Evolutionary conservation across 2,329 filamentous ascomycete genomes (phyloP).

Genomic region (Nemania abortiva): DNA sequence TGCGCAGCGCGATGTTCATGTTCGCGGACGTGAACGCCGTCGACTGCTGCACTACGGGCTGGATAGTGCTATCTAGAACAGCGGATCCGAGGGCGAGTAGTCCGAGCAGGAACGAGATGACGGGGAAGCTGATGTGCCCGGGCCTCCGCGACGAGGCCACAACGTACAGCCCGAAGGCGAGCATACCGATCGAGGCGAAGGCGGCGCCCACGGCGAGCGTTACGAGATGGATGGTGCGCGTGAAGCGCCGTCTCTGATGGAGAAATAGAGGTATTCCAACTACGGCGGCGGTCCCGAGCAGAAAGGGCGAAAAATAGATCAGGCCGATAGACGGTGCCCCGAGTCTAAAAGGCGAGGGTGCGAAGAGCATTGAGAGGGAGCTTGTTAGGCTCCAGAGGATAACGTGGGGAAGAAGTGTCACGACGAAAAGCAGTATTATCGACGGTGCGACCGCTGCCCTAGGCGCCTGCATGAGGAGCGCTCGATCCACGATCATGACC

Average conservation of each 20-base stretch:
- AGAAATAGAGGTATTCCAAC: slow-evolving; percentile 52
- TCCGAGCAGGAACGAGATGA: slow-evolving; percentile 60
- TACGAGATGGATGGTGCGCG: slow-evolving; percentile 50
- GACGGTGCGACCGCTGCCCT: slow-evolving; percentile 64
- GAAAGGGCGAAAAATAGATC: slow-evolving; percentile 60
- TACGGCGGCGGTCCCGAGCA: slow-evolving; percentile 55
- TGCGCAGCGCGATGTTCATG: slow-evolving; percentile 59
- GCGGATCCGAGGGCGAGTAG: slow-evolving; percentile 60
- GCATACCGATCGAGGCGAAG: slow-evolving; percentile 57
- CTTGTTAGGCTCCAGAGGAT: slow-evolving; percentile 61
- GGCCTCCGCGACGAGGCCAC: slow-evolving; percentile 40
- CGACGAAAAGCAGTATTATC: slow-evolving; percentile 59
- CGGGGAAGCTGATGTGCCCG: slow-evolving; percentile 52
- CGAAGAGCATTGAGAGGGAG: slow-evolving; percentile 62
- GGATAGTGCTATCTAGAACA: slow-evolving; percentile 56
- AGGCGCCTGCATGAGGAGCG: slow-evolving; percentile 58
- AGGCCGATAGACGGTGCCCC: slow-evolving; percentile 57
- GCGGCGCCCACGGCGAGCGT: slow-evolving; percentile 54
- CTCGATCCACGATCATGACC: slow-evolving; percentile 46
- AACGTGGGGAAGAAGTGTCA: slow-evolving; percentile 60
- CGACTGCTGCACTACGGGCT: slow-evolving; percentile 60
- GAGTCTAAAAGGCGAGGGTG: slow-evolving; percentile 58
- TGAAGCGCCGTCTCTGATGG: slow-evolving; percentile 51
- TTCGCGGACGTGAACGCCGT: slow-evolving; percentile 63
- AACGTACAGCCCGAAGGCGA: slow-evolving; percentile 61